Evolutionary conservation across 495 filamentous ascomycete species (phyloP).

Genomic region (Chaetomium cochliodes): DNA sequence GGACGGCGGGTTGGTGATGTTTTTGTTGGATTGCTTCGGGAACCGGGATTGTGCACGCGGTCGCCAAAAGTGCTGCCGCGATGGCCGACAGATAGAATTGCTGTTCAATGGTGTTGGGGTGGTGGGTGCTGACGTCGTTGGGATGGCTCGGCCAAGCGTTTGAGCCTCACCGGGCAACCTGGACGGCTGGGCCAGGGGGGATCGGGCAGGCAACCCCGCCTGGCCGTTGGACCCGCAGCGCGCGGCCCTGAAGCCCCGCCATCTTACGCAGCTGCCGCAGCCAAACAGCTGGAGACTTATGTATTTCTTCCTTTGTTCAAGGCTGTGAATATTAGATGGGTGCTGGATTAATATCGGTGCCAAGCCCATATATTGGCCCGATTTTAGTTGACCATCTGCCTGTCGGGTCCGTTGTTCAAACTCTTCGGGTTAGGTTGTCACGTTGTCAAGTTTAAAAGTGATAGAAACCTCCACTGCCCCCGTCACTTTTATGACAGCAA

Average conservation of each 20-base stretch:
- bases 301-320: neutral
- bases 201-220: constrained; percentile 15
- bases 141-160: constrained; percentile 18
- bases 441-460: too few relatives aligned
- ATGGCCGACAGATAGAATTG: neutral
- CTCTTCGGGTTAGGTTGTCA: too few relatives aligned
- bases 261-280: neutral
- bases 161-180: constrained; percentile 16
- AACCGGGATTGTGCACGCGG: neutral
- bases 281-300: too few relatives aligned
- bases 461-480: too few relatives aligned
- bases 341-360: too few relatives aligned
- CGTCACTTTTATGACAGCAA: too few relatives aligned
- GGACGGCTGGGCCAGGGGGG: constrained; percentile 12
- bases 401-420: too few relatives aligned
- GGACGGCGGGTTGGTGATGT: neutral
- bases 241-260: constrained; percentile 6
- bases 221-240: constrained; percentile 3
- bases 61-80: neutral
- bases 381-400: too few relatives aligned
- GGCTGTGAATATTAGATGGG: too few relatives aligned
- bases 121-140: constrained; percentile 17
- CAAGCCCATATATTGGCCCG: too few relatives aligned
- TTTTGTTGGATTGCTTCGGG: neutral
- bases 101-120: neutral